phyloP scores from a whole-genome alignment of 495 filamentous ascomycete species.

The Achaetomiella virescens region DNA sequence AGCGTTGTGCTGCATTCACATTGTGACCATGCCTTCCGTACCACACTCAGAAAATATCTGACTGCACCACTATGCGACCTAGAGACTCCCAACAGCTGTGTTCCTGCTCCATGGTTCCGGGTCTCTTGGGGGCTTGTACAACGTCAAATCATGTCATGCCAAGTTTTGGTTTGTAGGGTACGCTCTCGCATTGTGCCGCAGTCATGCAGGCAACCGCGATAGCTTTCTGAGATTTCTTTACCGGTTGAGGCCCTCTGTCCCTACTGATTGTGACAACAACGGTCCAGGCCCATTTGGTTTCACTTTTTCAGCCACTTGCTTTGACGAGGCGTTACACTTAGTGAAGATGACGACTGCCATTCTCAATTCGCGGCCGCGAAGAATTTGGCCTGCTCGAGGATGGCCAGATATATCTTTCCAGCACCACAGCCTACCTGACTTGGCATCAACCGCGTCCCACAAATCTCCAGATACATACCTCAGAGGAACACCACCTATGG shows the following conservation, averaged over 20 bases:
- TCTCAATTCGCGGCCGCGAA: neutral
- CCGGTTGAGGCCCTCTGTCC: neutral
- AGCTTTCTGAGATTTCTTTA: neutral
- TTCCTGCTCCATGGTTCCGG: too few relatives aligned
- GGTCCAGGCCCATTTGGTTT: too few relatives aligned
- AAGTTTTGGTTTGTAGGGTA: neutral
- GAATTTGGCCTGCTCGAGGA: neutral
- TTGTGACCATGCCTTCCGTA: too few relatives aligned
- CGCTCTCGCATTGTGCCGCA: constrained; percentile 3
- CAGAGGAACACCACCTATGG: neutral
- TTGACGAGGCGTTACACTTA: neutral
- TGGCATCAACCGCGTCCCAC: too few relatives aligned
- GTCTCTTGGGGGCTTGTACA: neutral
- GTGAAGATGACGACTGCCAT: neutral
- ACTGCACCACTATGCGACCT: too few relatives aligned
- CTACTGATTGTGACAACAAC: too few relatives aligned
- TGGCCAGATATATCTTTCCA: neutral
- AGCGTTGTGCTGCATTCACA: too few relatives aligned
- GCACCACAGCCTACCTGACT: too few relatives aligned
- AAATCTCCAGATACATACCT: neutral
- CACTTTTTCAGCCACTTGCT: neutral
- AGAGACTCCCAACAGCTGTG: too few relatives aligned
- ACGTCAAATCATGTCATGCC: neutral
- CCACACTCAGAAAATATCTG: too few relatives aligned
- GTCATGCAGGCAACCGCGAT: constrained; percentile 4